These are phyloP conservation scores for Galerina marginata DNA, from an alignment of 768 basidiomycete species.

Conservation along the genomic window DNA sequence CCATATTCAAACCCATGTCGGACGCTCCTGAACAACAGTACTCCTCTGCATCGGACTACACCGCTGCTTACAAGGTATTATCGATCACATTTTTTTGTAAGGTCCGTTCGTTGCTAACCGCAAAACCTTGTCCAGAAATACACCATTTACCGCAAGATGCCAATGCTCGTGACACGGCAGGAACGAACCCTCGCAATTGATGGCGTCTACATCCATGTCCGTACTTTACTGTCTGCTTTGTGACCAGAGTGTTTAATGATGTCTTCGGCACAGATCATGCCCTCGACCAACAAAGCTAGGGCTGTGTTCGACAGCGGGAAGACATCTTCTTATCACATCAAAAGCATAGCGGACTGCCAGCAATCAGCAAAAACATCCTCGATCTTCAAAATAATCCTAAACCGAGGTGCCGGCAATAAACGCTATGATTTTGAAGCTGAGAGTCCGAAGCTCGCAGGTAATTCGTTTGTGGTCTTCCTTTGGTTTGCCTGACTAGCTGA, in stretches of 20 bases:
- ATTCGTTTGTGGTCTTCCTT: slow-evolving; percentile 29
- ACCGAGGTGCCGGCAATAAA: slow-evolving; percentile 77
- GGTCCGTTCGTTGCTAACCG: background rate
- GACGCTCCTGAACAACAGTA: slow-evolving; percentile 69
- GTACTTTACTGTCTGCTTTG: slow-evolving; percentile 20
- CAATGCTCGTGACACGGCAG: slow-evolving; percentile 90
- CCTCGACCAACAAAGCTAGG: slow-evolving; percentile 75
- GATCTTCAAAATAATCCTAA: slow-evolving; percentile 89
- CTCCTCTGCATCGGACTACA: slow-evolving; percentile 74
- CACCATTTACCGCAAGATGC: slow-evolving; percentile 91
- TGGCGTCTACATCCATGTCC: slow-evolving; percentile 89
- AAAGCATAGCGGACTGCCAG: slow-evolving; percentile 82
- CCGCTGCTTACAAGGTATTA: slow-evolving; percentile 83
- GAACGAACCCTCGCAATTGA: slow-evolving; percentile 94
- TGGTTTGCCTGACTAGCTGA: background rate
- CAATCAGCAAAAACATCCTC: slow-evolving; percentile 81
- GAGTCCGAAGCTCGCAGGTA: slow-evolving; percentile 78
- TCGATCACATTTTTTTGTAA: background rate
- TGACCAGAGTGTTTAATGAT: slow-evolving; percentile 13
- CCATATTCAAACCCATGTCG: slow-evolving; percentile 90
- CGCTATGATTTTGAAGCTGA: slow-evolving; percentile 98
- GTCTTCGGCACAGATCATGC: slow-evolving; percentile 72
- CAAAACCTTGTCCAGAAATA: slow-evolving; percentile 66
- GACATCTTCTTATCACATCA: slow-evolving; percentile 92
- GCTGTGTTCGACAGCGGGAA: slow-evolving; percentile 89